Conservation (phyloP, 1,284 basidiomycete species). For the Rhizoctonia solani region DNA sequence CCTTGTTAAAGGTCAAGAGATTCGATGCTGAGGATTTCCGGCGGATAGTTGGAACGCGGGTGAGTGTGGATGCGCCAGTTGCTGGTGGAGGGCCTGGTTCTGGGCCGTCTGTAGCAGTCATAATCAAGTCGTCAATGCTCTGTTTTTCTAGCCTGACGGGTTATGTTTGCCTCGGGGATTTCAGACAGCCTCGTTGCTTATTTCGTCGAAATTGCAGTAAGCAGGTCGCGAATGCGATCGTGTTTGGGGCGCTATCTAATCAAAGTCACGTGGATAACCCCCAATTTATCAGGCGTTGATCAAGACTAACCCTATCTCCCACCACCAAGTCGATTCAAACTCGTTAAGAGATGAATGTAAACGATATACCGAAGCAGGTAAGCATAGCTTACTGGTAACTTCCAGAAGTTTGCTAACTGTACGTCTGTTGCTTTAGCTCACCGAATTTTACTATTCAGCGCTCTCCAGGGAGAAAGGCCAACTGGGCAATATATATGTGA, state of each 20-base stretch:
- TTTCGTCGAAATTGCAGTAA: too few species aligned
- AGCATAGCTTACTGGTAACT: too few species aligned
- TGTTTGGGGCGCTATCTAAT: too few species aligned
- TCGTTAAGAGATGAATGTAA: constrained; percentile 18
- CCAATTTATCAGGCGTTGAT: constrained; percentile 19
- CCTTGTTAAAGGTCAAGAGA: constrained; percentile 68
- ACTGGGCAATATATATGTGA: constrained; percentile 72
- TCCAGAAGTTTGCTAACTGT: too few species aligned
- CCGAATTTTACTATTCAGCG: constrained; percentile 71
- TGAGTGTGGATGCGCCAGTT: constrained; percentile 22
- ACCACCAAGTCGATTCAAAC: constrained; percentile 34
- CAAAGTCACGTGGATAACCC: too few species aligned
- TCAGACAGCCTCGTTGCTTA: too few species aligned
- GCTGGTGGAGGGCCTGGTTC: neutral
- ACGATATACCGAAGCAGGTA: constrained; percentile 49
- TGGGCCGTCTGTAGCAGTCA: constrained; percentile 29
- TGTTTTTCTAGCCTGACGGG: too few species aligned
- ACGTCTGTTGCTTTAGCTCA: constrained; percentile 63
- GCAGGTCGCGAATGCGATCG: too few species aligned
- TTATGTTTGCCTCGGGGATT: too few species aligned
- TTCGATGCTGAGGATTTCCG: constrained; percentile 84
- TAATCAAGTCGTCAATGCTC: neutral
- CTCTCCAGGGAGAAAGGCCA: constrained; percentile 66
- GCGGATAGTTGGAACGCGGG: constrained; percentile 60
- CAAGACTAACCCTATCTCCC: constrained; percentile 23